phyloP scores from a whole-genome alignment of 805 yeast genomes.

The Barnettozyma salicaria region DNA sequence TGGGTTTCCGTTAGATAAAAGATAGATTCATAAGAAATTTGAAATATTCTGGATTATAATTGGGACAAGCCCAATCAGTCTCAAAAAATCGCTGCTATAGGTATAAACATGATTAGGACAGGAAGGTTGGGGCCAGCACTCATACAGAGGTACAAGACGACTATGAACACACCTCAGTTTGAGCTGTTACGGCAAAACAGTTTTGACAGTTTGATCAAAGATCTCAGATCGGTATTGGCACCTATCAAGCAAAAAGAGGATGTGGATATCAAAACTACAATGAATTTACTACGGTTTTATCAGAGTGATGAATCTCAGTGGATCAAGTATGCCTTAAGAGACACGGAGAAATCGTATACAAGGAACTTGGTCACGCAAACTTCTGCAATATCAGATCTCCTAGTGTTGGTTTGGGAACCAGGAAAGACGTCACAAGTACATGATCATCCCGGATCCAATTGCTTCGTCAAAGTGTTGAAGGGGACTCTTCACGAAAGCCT shows the following conservation, averaged over 20 bases:
- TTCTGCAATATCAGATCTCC: conserved; percentile 38
- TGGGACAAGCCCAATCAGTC: not conserved
- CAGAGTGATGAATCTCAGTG: conserved; percentile 35
- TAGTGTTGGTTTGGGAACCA: conserved; percentile 42
- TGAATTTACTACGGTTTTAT: conserved; percentile 23
- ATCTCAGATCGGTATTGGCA: conserved; percentile 4
- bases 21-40: too few species aligned
- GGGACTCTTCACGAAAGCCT: conserved; percentile 20
- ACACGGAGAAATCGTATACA: conserved; percentile 33
- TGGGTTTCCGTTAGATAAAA: too few species aligned
- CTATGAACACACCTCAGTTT: conserved; percentile 5
- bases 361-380: conserved; percentile 33
- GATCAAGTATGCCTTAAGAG: conserved; percentile 37
- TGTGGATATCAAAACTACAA: conserved; percentile 10
- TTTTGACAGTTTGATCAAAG: conserved; percentile 7
- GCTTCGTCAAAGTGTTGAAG: conserved; percentile 41
- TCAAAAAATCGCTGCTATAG: not conserved
- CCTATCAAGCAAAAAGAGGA: conserved; percentile 4
- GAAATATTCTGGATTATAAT: too few species aligned
- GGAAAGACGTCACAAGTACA: conserved; percentile 40
- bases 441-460: conserved; percentile 45
- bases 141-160: conserved; percentile 1
- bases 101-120: not conserved
- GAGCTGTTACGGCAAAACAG: conserved; percentile 4
- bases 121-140: not conserved